These are phyloP conservation scores for Moniliophthora roreri DNA, from an alignment of 1,284 basidiomycete genomes.

Conservation along the genomic window DNA sequence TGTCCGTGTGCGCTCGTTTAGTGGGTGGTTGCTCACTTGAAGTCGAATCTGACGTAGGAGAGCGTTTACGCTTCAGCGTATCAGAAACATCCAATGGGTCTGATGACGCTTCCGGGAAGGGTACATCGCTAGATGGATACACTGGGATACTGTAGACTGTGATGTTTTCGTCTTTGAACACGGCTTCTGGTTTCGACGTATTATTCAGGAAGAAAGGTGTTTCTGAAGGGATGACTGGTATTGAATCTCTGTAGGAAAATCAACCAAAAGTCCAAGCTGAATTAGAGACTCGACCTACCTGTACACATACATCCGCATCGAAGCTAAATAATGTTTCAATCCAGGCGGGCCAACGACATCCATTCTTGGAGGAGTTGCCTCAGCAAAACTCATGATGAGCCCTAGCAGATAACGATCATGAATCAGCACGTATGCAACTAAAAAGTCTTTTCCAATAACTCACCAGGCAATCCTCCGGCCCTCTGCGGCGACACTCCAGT, in stretches of 20 bases:
- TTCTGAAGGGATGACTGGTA: slow-evolving; percentile 50
- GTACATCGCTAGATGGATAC: slow-evolving; percentile 25
- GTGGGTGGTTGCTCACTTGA: slow-evolving; percentile 18
- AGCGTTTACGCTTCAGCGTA: not conserved
- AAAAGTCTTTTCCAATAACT: slow-evolving; percentile 18
- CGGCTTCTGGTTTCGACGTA: slow-evolving; percentile 30
- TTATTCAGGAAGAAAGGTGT: slow-evolving; percentile 30
- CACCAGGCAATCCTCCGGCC: slow-evolving; percentile 72
- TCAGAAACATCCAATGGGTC: slow-evolving; percentile 15
- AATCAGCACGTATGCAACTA: slow-evolving; percentile 6
- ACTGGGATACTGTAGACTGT: slow-evolving; percentile 64
- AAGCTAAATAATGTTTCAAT: slow-evolving; percentile 68
- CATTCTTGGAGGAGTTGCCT: slow-evolving; percentile 59
- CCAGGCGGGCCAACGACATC: slow-evolving; percentile 75
- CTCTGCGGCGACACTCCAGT: slow-evolving; percentile 64
- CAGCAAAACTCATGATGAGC: slow-evolving; percentile 81
- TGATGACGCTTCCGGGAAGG: slow-evolving; percentile 19
- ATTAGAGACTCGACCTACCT: slow-evolving; percentile 43
- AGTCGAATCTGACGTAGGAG: not conserved
- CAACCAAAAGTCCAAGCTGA: not conserved
- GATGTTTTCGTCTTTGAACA: slow-evolving; percentile 66
- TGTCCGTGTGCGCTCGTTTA: slow-evolving; percentile 25
- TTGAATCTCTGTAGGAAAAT: slow-evolving; percentile 39
- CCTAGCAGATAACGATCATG: slow-evolving; percentile 41
- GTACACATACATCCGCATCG: slow-evolving; percentile 63